A percentile compares a stretch with the other conserved stretches of the same genome.
Conservation (phyloP, 805 yeast species). For the Yueomyces sp. region DNA sequence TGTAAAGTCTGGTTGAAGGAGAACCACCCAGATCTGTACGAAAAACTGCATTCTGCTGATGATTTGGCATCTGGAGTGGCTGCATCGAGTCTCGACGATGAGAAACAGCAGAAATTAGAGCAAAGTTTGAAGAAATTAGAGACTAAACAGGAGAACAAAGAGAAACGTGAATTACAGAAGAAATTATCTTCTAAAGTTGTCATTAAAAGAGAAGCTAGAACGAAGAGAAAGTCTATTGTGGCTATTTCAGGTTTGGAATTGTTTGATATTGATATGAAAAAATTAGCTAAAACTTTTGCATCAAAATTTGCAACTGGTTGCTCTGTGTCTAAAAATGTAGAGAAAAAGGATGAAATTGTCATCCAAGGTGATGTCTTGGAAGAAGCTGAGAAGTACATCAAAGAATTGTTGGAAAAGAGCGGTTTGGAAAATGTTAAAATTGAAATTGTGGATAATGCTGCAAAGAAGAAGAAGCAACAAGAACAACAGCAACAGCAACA, state of each 20-base stretch:
- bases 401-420: slow-evolving; percentile 59
- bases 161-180: slow-evolving; percentile 70
- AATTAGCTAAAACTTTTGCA: slow-evolving; percentile 82
- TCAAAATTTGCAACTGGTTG: slow-evolving; percentile 95
- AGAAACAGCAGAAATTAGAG: slow-evolving; percentile 70
- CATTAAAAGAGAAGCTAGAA: slow-evolving; percentile 79
- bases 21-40: slow-evolving; percentile 42
- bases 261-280: slow-evolving; percentile 79
- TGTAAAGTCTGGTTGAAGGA: slow-evolving; percentile 75
- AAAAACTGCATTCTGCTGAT: slow-evolving; percentile 38
- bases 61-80: slow-evolving; percentile 32
- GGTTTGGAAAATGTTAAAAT: slow-evolving; percentile 77
- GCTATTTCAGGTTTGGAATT: slow-evolving; percentile 82
- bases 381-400: slow-evolving; percentile 69
- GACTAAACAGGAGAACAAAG: slow-evolving; percentile 72
- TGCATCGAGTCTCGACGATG: slow-evolving; percentile 49
- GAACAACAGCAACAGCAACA: neutral
- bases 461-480: slow-evolving; percentile 39
- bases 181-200: slow-evolving; percentile 68
- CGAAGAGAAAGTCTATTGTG: slow-evolving; percentile 76
- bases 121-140: slow-evolving; percentile 76
- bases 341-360: slow-evolving; percentile 81
- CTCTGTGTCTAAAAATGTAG: slow-evolving; percentile 77
- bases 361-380: slow-evolving; percentile 94
- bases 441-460: slow-evolving; percentile 76